Evolutionary conservation across 768 basidiomycete species (phyloP).

Genomic region (Phanerodontia chrysosporium): DNA sequence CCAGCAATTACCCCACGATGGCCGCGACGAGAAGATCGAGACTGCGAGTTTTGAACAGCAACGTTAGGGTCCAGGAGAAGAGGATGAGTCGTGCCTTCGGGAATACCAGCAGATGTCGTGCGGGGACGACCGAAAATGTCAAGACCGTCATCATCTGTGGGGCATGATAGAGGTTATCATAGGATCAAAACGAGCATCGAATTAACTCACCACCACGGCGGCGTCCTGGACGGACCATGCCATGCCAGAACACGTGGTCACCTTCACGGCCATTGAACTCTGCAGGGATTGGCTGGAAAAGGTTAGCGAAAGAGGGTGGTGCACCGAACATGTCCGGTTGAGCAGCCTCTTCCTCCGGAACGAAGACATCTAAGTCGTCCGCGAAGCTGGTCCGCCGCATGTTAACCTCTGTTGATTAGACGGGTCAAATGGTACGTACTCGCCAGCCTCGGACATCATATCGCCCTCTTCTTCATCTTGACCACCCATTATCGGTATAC

Average conservation of each 20-base stretch:
- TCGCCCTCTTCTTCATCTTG: slow-evolving; percentile 29
- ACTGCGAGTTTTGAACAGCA: slow-evolving; percentile 40
- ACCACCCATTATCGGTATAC: slow-evolving; percentile 24
- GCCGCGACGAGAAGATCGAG: slow-evolving; percentile 49
- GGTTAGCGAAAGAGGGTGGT: slow-evolving; percentile 1
- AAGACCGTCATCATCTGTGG: slow-evolving; percentile 46
- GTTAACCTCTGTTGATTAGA: not conserved
- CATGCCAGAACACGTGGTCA: slow-evolving; percentile 24
- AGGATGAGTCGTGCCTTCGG: slow-evolving; percentile 77
- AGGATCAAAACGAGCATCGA: not conserved
- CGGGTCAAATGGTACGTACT: slow-evolving; percentile 17
- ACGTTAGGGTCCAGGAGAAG: slow-evolving; percentile 65
- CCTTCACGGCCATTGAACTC: slow-evolving; percentile 36
- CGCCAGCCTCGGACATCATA: slow-evolving; percentile 27
- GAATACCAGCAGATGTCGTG: slow-evolving; percentile 44
- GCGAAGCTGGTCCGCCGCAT: slow-evolving; percentile 20
- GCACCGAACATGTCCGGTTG: slow-evolving; percentile 37
- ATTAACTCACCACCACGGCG: slow-evolving; percentile 43
- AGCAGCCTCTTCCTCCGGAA: slow-evolving; percentile 15
- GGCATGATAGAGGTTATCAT: not conserved
- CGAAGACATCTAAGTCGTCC: slow-evolving; percentile 28
- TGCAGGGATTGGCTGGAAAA: slow-evolving; percentile 20
- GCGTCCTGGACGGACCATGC: slow-evolving; percentile 46
- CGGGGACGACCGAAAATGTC: slow-evolving; percentile 64
- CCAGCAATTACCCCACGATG: slow-evolving; percentile 46